These are phyloP conservation scores for Globisporangium parvum DNA, from an alignment of 352 stramenopile species.

Conservation along the genomic window DNA sequence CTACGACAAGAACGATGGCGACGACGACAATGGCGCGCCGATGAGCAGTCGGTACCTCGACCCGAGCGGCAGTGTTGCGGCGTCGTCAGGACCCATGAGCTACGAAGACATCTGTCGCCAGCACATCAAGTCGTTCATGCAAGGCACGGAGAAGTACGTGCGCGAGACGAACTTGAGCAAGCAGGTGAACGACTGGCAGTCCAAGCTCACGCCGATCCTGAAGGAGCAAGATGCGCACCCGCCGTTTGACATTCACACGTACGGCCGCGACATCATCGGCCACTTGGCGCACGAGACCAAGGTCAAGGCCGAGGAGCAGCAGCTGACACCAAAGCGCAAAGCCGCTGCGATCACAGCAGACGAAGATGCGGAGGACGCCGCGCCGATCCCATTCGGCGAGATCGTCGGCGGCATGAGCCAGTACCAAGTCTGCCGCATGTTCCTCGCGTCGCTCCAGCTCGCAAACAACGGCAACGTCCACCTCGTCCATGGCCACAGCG, in stretches of 20 bases:
- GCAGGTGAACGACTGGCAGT: constrained; percentile 71
- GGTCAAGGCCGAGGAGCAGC: constrained; percentile 14
- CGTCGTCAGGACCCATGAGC: constrained; percentile 18
- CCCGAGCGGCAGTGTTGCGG: not conserved
- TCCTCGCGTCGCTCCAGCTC: constrained; percentile 89
- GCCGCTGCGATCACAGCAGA: constrained; percentile 18
- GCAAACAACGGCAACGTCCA: constrained; percentile 88
- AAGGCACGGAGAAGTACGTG: constrained; percentile 73
- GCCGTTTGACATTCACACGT: constrained; percentile 74
- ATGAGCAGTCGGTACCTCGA: constrained; percentile 1
- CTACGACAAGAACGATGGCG: constrained; percentile 13
- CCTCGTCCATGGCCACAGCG: constrained; percentile 65
- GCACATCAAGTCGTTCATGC: constrained; percentile 77
- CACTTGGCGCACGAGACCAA: constrained; percentile 34
- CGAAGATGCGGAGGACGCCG: constrained; percentile 13
- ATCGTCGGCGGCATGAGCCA: constrained; percentile 47
- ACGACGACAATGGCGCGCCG: not conserved
- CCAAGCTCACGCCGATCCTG: constrained; percentile 63
- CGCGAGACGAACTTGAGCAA: constrained; percentile 65
- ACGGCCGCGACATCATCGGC: constrained; percentile 50
- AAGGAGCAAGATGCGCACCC: constrained; percentile 62
- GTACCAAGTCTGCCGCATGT: constrained; percentile 87
- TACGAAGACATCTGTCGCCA: constrained; percentile 76
- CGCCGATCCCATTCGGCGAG: constrained; percentile 42
- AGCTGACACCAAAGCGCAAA: constrained; percentile 31